Conservation (phyloP, 2,329 filamentous ascomycete genomes). For the Fonsecaea pedrosoi region DNA sequence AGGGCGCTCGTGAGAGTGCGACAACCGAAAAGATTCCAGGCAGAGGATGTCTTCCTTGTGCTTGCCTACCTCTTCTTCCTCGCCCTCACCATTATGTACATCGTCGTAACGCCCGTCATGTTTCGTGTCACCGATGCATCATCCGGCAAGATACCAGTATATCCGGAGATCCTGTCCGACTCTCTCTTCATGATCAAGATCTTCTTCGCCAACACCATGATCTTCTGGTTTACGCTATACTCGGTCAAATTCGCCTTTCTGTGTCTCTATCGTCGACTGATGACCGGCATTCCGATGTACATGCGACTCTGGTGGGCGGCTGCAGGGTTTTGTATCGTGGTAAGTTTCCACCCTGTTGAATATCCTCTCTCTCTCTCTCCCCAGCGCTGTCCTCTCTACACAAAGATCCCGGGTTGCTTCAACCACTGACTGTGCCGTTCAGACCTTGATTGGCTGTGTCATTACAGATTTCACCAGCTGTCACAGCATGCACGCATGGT, state of each 20-base stretch:
- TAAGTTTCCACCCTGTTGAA: slow-evolving; percentile 34
- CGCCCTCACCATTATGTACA: slow-evolving; percentile 44
- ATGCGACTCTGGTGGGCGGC: slow-evolving; percentile 49
- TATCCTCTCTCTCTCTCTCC: too few relatives aligned
- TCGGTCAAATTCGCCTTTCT: slow-evolving; percentile 50
- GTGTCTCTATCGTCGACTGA: slow-evolving; percentile 49
- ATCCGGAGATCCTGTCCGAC: slow-evolving; percentile 45
- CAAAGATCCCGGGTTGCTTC: background rate
- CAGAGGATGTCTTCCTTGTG: slow-evolving; percentile 43
- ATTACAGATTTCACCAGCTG: slow-evolving; percentile 47
- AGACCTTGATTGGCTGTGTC: slow-evolving; percentile 49
- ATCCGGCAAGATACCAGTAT: slow-evolving; percentile 39
- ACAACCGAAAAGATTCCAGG: slow-evolving; percentile 35
- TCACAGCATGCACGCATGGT: slow-evolving; percentile 47
- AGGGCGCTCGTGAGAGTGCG: slow-evolving; percentile 35
- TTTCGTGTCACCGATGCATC: slow-evolving; percentile 42
- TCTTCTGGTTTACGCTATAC: slow-evolving; percentile 49
- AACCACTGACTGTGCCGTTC: slow-evolving; percentile 8
- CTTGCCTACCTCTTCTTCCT: slow-evolving; percentile 43
- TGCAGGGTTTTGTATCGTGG: slow-evolving; percentile 45
- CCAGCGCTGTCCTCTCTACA: background rate
- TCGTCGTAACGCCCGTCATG: slow-evolving; percentile 46
- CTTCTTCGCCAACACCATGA: slow-evolving; percentile 49
- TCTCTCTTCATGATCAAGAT: slow-evolving; percentile 45
- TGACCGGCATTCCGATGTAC: slow-evolving; percentile 45